Evolutionary conservation across 768 basidiomycete genomes (phyloP).

Genomic region (Leccinum truebloodii): DNA sequence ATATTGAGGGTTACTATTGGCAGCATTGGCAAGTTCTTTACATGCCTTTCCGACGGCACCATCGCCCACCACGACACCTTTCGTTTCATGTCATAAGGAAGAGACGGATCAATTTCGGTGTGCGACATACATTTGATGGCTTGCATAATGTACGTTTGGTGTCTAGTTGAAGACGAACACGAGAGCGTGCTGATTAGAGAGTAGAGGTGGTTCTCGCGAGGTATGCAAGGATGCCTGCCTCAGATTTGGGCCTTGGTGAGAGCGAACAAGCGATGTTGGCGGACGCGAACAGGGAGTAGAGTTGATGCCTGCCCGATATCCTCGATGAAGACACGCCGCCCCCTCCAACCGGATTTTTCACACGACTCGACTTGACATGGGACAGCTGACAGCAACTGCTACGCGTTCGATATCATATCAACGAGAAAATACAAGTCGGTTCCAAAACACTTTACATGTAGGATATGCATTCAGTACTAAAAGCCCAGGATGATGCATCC

Average conservation of each 20-base stretch:
- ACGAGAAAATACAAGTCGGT: constrained; percentile 27
- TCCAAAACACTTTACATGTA: constrained; percentile 38
- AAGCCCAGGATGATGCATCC: constrained; percentile 10
- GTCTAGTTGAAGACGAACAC: constrained; percentile 17
- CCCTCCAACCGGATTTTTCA: constrained; percentile 21
- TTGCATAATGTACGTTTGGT: constrained; percentile 56
- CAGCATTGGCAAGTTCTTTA: constrained; percentile 14
- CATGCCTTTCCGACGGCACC: constrained; percentile 97
- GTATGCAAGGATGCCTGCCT: constrained; percentile 7
- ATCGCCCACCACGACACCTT: constrained; percentile 98
- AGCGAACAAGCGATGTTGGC: constrained; percentile 2
- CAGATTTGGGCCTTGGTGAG: background rate
- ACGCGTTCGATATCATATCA: constrained; percentile 1
- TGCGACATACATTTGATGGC: constrained; percentile 82
- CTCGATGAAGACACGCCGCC: constrained; percentile 28
- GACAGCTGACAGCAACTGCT: constrained; percentile 10
- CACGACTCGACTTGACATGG: constrained; percentile 17
- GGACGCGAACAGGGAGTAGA: constrained; percentile 21
- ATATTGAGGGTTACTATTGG: constrained; percentile 1
- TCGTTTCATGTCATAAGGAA: constrained; percentile 33
- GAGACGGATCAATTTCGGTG: constrained; percentile 12
- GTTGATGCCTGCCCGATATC: constrained; percentile 31
- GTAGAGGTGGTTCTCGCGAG: constrained; percentile 11
- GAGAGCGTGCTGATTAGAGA: constrained; percentile 15
- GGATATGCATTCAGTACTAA: constrained; percentile 23